phyloP scores from a whole-genome alignment of 768 basidiomycete genomes.

The Trametes coccinea region DNA sequence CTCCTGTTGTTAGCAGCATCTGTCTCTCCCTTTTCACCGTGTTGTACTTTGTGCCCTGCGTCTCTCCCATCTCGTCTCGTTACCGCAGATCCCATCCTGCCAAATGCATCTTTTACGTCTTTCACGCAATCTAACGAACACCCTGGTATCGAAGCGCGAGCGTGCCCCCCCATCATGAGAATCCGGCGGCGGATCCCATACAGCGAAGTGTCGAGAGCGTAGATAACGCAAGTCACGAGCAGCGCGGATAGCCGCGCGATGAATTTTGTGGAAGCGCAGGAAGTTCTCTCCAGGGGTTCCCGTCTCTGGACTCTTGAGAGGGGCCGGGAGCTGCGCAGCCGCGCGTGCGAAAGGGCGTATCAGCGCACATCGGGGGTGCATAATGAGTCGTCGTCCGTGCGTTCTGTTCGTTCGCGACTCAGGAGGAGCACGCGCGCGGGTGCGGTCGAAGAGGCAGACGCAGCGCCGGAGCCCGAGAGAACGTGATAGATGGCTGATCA shows the following conservation, averaged over 20 bases:
- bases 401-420: too few species aligned
- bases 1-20: conserved; percentile 18
- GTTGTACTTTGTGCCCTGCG: conserved; percentile 22
- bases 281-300: not conserved
- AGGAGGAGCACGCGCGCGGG: not conserved
- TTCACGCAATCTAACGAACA: conserved; percentile 18
- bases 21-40: conserved; percentile 21
- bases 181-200: not conserved
- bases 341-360: too few species aligned
- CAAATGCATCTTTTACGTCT: conserved; percentile 25
- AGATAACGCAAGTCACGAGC: conserved; percentile 8
- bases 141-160: conserved; percentile 3
- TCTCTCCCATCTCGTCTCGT: conserved; percentile 3
- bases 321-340: too few species aligned
- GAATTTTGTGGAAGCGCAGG: not conserved
- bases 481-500: not conserved
- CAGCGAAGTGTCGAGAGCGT: not conserved
- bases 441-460: not conserved
- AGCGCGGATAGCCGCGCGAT: not conserved
- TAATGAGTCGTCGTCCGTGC: too few species aligned
- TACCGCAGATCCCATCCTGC: conserved; percentile 8
- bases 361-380: too few species aligned
- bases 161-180: not conserved
- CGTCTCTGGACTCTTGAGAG: too few species aligned
- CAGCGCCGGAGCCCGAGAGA: not conserved